A percentile compares a stretch with the other conserved stretches of the same genome.
These are phyloP conservation scores for Anethum foeniculum DNA, from an alignment of 140 eudicot species.

Conservation along the genomic window DNA sequence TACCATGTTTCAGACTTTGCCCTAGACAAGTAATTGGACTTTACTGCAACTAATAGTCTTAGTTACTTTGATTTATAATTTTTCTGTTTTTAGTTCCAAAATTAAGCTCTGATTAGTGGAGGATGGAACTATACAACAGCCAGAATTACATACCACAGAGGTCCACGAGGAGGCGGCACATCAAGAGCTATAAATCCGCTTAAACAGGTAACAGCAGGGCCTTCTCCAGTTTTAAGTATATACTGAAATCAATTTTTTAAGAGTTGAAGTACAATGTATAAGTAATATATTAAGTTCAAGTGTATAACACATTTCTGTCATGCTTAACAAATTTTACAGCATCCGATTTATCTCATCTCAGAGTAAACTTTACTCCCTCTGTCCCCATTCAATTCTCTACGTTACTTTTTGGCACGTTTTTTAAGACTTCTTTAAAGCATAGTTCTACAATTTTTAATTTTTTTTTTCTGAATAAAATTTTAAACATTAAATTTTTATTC, in stretches of 20 bases:
- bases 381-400: too few species aligned
- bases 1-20: background rate
- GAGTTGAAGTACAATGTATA: background rate
- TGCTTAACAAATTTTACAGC: too few species aligned
- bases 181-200: slow-evolving; percentile 85
- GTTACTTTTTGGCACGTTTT: too few species aligned
- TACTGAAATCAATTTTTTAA: slow-evolving; percentile 40
- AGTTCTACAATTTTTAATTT: too few species aligned
- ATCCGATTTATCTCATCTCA: too few species aligned
- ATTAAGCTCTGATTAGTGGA: background rate
- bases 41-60: background rate
- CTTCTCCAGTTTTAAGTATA: slow-evolving; percentile 61
- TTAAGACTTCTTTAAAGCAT: too few species aligned
- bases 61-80: too few species aligned
- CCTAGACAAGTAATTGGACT: background rate
- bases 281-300: background rate
- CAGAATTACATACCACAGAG: slow-evolving; percentile 60
- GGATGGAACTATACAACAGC: background rate
- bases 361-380: too few species aligned
- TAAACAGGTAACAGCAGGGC: slow-evolving; percentile 47
- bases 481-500: too few species aligned
- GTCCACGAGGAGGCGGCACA: slow-evolving; percentile 75
- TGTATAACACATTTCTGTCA: too few species aligned
- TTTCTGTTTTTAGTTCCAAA: background rate
- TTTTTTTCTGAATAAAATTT: too few species aligned